phyloP scores from a whole-genome alignment of 2,329 filamentous ascomycete species.

The Colletotrichum lini region DNA sequence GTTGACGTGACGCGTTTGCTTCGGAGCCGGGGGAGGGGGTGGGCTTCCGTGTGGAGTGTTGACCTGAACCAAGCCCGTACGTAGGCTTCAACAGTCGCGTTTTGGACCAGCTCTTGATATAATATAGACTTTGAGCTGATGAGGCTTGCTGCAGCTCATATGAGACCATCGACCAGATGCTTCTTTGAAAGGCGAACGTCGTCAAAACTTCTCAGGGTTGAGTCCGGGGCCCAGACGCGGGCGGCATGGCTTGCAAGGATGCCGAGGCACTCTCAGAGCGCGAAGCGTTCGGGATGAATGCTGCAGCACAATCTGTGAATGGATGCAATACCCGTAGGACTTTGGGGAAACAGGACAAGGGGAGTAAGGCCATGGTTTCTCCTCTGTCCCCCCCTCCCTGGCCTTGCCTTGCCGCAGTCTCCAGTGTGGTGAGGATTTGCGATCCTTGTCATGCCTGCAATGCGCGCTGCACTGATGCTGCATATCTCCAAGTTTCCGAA shows the following conservation, averaged over 20 bases:
- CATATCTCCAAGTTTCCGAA: conserved; percentile 29
- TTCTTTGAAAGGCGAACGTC: conserved; percentile 1
- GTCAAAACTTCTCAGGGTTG: conserved; percentile 23
- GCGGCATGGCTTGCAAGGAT: conserved; percentile 35
- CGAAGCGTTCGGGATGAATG: not conserved
- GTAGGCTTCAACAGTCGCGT: too few species aligned
- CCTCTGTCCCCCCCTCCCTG: conserved; percentile 1
- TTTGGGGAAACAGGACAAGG: conserved; percentile 21
- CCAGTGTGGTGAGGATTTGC: conserved; percentile 3
- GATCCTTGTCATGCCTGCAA: conserved; percentile 25
- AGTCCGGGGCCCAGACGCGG: conserved; percentile 4
- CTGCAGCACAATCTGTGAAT: conserved; percentile 12
- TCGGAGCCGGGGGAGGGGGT: not conserved
- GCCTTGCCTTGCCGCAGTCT: conserved; percentile 4
- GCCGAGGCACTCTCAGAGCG: not conserved
- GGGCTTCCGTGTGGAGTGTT: not conserved
- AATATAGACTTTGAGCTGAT: not conserved
- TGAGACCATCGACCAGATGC: not conserved
- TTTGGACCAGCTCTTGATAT: not conserved
- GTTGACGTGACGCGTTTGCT: not conserved
- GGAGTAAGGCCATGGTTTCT: conserved; percentile 5
- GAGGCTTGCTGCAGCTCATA: not conserved
- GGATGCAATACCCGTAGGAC: not conserved
- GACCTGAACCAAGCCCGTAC: not conserved
- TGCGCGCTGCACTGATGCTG: conserved; percentile 36